phyloP scores from a whole-genome alignment of 139 green algal genomes.

The Chlorella vulgaris region DNA sequence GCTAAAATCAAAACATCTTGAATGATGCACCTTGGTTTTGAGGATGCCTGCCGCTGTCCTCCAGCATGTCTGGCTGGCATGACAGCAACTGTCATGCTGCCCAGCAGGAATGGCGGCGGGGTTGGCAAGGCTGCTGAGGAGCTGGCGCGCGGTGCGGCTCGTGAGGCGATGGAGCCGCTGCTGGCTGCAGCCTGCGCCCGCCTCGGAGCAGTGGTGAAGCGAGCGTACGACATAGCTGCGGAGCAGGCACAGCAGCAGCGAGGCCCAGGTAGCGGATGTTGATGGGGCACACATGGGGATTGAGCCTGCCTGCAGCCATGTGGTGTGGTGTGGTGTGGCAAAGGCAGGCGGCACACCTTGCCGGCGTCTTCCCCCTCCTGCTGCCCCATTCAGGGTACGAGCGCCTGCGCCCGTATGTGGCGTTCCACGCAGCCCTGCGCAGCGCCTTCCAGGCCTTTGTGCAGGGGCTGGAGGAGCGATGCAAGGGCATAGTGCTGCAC shows the following conservation, averaged over 20 bases:
- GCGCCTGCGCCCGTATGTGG: constrained; percentile 69
- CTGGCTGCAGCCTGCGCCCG: constrained; percentile 80
- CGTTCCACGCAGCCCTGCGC: constrained; percentile 80
- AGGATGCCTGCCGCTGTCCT: too few species aligned
- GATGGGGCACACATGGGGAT: too few species aligned
- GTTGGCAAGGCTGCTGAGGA: constrained; percentile 76
- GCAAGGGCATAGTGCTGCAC: constrained; percentile 68
- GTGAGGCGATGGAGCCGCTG: constrained; percentile 76
- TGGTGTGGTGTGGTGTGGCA: too few species aligned
- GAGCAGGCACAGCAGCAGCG: constrained; percentile 47
- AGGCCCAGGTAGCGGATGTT: background rate
- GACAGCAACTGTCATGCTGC: too few species aligned
- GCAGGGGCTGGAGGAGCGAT: constrained; percentile 64
- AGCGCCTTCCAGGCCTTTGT: constrained; percentile 76
- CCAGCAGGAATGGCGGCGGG: constrained; percentile 50
- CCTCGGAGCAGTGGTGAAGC: constrained; percentile 72
- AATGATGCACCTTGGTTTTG: too few species aligned
- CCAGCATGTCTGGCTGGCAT: too few species aligned
- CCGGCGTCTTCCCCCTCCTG: background rate
- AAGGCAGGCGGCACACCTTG: too few species aligned
- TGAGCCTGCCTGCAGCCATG: too few species aligned
- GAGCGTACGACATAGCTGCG: constrained; percentile 74
- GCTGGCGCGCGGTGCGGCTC: constrained; percentile 74
- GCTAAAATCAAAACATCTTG: too few species aligned
- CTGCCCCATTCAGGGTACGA: constrained; percentile 53